phyloP scores from a whole-genome alignment of 495 filamentous ascomycete genomes.

The Daldinia vernicosa region DNA sequence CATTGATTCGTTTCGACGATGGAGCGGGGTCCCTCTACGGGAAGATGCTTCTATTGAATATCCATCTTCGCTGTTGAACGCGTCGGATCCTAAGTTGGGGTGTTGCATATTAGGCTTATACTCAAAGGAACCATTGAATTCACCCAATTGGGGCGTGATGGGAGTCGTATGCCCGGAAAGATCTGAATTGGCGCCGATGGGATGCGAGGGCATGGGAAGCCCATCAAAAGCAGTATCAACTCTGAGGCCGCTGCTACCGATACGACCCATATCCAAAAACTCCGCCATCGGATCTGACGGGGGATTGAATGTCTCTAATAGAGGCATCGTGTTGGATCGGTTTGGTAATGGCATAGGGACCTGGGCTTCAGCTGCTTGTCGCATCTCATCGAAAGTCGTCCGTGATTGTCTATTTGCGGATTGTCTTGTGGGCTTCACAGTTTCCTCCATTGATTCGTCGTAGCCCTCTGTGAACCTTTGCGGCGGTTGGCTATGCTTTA shows the following conservation, averaged over 20 bases:
- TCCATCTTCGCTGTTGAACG: constrained; percentile 31
- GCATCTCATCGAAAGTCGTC: constrained; percentile 57
- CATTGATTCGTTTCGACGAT: constrained; percentile 60
- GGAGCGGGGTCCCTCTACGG: constrained; percentile 44
- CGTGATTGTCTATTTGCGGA: constrained; percentile 31
- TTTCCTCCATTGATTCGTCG: constrained; percentile 67
- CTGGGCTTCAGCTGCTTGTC: constrained; percentile 56
- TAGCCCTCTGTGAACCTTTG: constrained; percentile 59
- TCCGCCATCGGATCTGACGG: constrained; percentile 60
- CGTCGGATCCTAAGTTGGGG: constrained; percentile 20
- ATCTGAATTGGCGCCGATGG: constrained; percentile 37
- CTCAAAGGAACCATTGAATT: constrained; percentile 45
- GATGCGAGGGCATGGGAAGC: constrained; percentile 32
- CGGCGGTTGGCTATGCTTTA: constrained; percentile 42
- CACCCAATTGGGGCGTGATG: constrained; percentile 46
- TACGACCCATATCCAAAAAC: constrained; percentile 63
- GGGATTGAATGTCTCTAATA: constrained; percentile 53
- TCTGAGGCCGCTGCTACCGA: constrained; percentile 62
- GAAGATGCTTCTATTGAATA: constrained; percentile 36
- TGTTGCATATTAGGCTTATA: constrained; percentile 49
- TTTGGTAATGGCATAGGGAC: constrained; percentile 46
- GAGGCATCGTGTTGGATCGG: constrained; percentile 53
- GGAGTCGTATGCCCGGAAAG: constrained; percentile 55
- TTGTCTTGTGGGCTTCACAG: constrained; percentile 58
- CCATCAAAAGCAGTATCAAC: constrained; percentile 58